phyloP scores from a whole-genome alignment of 306 rosid species.

The Ziziphus jujuba region DNA sequence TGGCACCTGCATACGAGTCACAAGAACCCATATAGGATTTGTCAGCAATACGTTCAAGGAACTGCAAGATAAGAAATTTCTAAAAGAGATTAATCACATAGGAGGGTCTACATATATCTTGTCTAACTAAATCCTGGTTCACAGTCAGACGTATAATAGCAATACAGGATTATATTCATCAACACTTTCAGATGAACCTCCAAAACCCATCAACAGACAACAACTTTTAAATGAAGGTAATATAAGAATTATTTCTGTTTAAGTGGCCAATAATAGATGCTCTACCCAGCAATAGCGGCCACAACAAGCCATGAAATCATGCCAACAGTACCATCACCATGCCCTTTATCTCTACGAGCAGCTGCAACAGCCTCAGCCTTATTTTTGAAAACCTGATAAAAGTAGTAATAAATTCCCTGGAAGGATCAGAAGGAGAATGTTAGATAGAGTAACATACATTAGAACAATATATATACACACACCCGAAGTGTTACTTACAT shows the following conservation, averaged over 20 bases:
- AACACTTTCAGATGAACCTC: constrained; percentile 6
- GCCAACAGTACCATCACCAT: constrained; percentile 82
- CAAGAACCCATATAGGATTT: constrained; percentile 84
- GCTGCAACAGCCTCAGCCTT: constrained; percentile 76
- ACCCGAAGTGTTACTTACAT: too few relatives aligned
- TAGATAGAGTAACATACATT: too few relatives aligned
- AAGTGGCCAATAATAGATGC: background rate
- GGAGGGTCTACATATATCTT: constrained; percentile 1
- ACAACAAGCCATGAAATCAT: constrained; percentile 83
- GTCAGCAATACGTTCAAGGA: constrained; percentile 74
- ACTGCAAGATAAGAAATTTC: constrained; percentile 46
- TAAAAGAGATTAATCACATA: constrained; percentile 2
- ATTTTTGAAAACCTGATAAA: constrained; percentile 83
- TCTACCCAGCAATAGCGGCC: constrained; percentile 84
- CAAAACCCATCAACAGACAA: background rate
- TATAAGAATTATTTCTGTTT: background rate
- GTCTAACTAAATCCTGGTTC: background rate
- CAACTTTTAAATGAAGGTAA: background rate
- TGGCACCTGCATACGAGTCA: constrained; percentile 90
- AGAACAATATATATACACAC: background rate
- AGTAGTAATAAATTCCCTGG: constrained; percentile 83
- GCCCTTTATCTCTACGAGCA: constrained; percentile 58
- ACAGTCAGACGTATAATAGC: constrained; percentile 4
- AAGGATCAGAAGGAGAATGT: constrained; percentile 11
- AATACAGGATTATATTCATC: background rate